phyloP scores from a whole-genome alignment of 805 yeast species.

The Wickerhamomyces chambardii region DNA sequence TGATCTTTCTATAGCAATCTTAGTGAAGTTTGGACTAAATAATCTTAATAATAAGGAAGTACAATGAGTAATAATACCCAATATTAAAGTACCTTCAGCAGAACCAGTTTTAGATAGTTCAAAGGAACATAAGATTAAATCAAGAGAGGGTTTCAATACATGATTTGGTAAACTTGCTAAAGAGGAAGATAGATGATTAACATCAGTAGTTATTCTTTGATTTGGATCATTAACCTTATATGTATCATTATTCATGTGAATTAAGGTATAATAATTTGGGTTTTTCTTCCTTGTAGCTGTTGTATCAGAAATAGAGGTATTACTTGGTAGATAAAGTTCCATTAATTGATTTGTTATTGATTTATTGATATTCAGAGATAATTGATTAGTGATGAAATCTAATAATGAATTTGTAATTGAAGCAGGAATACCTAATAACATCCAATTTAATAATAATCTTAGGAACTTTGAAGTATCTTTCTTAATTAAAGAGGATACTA shows the following conservation, averaged over 20 bases:
- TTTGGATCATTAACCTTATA: constrained; percentile 59
- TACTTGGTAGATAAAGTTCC: constrained; percentile 62
- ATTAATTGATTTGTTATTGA: constrained; percentile 58
- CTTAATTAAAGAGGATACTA: constrained; percentile 75
- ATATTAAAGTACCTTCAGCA: constrained; percentile 68
- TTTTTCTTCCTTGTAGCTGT: constrained; percentile 27
- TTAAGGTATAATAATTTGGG: constrained; percentile 66
- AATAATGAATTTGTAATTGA: constrained; percentile 68
- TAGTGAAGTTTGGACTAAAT: constrained; percentile 87
- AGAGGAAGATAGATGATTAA: constrained; percentile 63
- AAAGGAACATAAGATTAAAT: constrained; percentile 71
- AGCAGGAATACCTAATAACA: constrained; percentile 81
- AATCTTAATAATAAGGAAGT: constrained; percentile 67
- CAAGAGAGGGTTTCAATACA: constrained; percentile 74
- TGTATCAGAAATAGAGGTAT: background rate
- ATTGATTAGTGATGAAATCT: constrained; percentile 46
- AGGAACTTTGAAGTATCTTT: constrained; percentile 59
- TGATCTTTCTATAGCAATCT: constrained; percentile 65
- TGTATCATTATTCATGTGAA: constrained; percentile 41
- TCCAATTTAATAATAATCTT: constrained; percentile 62
- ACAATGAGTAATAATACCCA: constrained; percentile 73
- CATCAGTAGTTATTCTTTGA: constrained; percentile 76
- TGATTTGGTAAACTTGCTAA: constrained; percentile 75
- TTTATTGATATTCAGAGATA: constrained; percentile 50
- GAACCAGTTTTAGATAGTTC: constrained; percentile 42